Base-by-base conservation (phyloP, 192 early-diverging fungal species). In the Rhizophagus prolifer region DNA sequence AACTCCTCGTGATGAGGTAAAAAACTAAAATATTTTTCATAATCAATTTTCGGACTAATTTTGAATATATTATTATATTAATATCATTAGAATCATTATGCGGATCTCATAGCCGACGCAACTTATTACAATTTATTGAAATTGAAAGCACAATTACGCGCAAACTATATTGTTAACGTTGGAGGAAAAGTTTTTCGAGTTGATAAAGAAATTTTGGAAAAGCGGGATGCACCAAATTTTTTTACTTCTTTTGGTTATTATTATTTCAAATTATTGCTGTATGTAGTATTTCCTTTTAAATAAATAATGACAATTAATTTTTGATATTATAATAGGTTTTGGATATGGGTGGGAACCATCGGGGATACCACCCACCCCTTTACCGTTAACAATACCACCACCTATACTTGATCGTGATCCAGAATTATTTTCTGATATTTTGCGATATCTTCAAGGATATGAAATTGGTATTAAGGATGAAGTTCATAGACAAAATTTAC, bases 401-500 rank as follows among this genome's bases (percentile, higher is more conserved):
- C 44, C 78, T 6, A 82, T 73, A n/a, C 81, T 85, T 64, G 79
- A 86, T 70, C 81, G 88, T 59, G 82, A 84, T 14, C 88, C 88
- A 0, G 86, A 89, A 16, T 79, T 85, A 19, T 89, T 89, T 79
- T 78, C 77, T 25, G 88, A 88, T 26, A 85, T 89, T 41, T 41
- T 89, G 14, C 78, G 79, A 31, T 87, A 88, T 80, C 78, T 89
- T 4, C 82, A 85, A 66, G 88, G 88, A 19, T 89, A 89, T 34
- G 84, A 86, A 9, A 83, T 89, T n/a, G 71, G 80, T 16, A 83
- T 89, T 60, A 79, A 81, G 60, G 85, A 88, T 66, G 87, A 85
- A 71, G 75, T 83, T 13, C 88, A 89, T 50, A 82, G 88, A 46
- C 80, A 75, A 54, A 89, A 89, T 62, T 34, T 89, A 12, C 74